Conservation (phyloP, 108 stramenopile species). For the Thalassiosira profunda region DNA sequence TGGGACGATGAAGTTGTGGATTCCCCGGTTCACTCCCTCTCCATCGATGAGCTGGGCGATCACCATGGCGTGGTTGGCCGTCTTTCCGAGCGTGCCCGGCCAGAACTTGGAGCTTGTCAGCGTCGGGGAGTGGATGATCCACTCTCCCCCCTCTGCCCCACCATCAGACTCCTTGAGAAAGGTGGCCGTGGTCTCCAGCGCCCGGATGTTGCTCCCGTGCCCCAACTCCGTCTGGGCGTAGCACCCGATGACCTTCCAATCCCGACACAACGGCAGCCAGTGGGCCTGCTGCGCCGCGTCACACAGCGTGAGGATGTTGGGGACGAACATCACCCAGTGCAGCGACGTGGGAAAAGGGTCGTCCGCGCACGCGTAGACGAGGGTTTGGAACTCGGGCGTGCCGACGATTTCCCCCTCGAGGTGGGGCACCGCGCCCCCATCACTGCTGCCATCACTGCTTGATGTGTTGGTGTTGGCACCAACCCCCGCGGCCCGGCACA, state of each 20-base stretch:
- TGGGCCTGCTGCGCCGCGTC: constrained; percentile 89
- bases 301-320: constrained; percentile 84
- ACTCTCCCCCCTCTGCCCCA: constrained; percentile 69
- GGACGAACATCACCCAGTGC: constrained; percentile 96
- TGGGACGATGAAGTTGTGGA: constrained; percentile 97
- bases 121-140: constrained; percentile 88
- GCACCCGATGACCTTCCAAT: constrained; percentile 96
- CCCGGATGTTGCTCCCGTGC: constrained; percentile 94
- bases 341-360: constrained; percentile 78
- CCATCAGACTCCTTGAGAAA: constrained; percentile 80
- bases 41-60: constrained; percentile 96
- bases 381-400: constrained; percentile 58
- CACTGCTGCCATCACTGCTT: constrained; percentile 11
- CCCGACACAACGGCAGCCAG: constrained; percentile 93
- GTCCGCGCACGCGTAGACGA: constrained; percentile 73
- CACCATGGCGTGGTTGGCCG: constrained; percentile 97
- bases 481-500: constrained; percentile 82
- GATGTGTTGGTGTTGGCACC: constrained; percentile 14
- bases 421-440: too few relatives aligned
- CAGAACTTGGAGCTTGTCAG: constrained; percentile 94
- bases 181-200: constrained; percentile 95
- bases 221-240: constrained; percentile 97
- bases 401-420: constrained; percentile 61
- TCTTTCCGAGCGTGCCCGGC: constrained; percentile 95
- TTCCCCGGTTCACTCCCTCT: constrained; percentile 77